Base-by-base conservation (phyloP, 768 basidiomycete species). In the Lactarius hengduanensis region DNA sequence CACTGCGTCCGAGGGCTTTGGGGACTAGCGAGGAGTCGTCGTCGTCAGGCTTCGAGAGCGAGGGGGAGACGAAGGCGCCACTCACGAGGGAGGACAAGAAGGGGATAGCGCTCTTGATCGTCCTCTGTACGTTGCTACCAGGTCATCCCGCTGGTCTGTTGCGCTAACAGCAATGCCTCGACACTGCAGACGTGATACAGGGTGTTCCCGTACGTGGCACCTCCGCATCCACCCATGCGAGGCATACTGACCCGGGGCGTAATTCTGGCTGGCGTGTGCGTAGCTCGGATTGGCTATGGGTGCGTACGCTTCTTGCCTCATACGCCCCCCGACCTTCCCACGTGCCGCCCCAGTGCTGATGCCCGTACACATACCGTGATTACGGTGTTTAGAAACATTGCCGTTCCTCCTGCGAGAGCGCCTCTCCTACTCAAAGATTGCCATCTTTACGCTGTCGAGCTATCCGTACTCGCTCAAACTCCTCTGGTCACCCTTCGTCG, bases 401-500 rank as follows among this genome's bases (percentile, higher is more conserved):
- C 97, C 97, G 22, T 98, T 98, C 81, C 86, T 98, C 77, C 84
- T 98, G 62, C 91, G 92, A 77, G 89, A 97, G 73, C 91, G 96
- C 77, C 77, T 99, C 67, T 96, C 96, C 32, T 99, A 99, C 79
- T 96, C 95, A 40, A 94, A 98, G 78, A 84, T 99, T 63, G 96
- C 91, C 68, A 86, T 96, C 11, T 98, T 99, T 78, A 90, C 94
- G 50, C 81, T 99, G 28, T 89, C 91, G 50, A 90, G 89, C 73
- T 96, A 96, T 78, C 94, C 94, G 2, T 99, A 98, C 80, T 97
- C 94, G 32, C 85, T 98, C 73, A 99, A 99, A 78, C 78, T 99
- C 70, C 77, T 98, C 69, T 98, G 96, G 96, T 96, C 94, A 7
- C 97, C 97, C 56, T 89, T 99, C 69, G 94, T 99, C 63, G 97